Percentiles rank a stretch among this genome's conserved stretches.
Evolutionary conservation across 495 filamentous ascomycete genomes (phyloP).

Genomic region (Lophiostoma macrostomum): DNA sequence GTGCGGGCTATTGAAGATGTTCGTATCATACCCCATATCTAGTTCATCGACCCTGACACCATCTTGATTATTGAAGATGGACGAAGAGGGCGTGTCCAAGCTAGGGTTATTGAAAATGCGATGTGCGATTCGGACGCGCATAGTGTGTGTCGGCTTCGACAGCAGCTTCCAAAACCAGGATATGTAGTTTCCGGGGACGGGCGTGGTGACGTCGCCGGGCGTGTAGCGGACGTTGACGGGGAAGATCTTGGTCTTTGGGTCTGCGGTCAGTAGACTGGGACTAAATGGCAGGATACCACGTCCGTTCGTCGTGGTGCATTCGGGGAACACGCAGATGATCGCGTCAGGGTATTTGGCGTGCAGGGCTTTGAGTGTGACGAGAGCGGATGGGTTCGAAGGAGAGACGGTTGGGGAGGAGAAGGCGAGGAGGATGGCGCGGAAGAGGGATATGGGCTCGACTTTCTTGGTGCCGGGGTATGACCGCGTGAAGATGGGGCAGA

Average conservation of each 20-base stretch:
- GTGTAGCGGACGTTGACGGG: conserved; percentile 87
- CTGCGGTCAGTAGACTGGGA: conserved; percentile 64
- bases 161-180: conserved; percentile 81
- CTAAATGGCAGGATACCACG: conserved; percentile 83
- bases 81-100: no score
- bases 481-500: conserved; percentile 89
- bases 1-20: conserved; percentile 50
- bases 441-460: conserved; percentile 72
- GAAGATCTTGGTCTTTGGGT: conserved; percentile 69
- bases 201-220: conserved; percentile 84
- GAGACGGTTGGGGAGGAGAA: conserved; percentile 57
- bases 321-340: conserved; percentile 81
- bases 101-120: conserved; percentile 52
- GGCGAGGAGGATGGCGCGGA: conserved; percentile 69
- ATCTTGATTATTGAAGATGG: no score
- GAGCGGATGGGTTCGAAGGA: conserved; percentile 47
- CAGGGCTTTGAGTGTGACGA: conserved; percentile 62
- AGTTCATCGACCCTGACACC: conserved; percentile 8
- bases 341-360: conserved; percentile 65
- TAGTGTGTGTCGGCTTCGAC: conserved; percentile 80
- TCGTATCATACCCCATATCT: conserved; percentile 47
- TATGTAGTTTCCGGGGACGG: conserved; percentile 67
- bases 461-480: conserved; percentile 69
- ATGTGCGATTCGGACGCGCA: conserved; percentile 85
- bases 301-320: conserved; percentile 91